These are phyloP conservation scores for Ganoderma sp. DNA, from an alignment of 1,284 basidiomycete genomes.

Conservation along the genomic window DNA sequence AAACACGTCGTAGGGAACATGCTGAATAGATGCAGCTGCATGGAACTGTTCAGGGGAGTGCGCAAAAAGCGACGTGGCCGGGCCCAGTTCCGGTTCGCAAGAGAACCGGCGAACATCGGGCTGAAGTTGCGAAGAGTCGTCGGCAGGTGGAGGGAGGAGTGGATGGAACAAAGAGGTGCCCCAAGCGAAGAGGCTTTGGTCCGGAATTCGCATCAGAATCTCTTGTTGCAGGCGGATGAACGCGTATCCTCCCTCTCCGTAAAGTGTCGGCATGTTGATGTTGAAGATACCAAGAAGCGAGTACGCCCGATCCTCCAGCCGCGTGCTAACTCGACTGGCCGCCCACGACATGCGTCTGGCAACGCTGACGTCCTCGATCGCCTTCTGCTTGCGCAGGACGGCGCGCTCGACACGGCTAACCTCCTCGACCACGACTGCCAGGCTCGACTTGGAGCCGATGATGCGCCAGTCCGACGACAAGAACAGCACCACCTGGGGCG, in stretches of 20 bases:
- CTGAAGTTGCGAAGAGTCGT: not conserved
- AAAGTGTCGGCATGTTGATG: conserved; percentile 16
- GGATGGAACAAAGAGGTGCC: conserved; percentile 2
- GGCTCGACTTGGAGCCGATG: conserved; percentile 6
- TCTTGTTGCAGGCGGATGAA: not conserved
- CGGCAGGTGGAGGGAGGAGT: not conserved
- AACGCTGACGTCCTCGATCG: conserved; percentile 1
- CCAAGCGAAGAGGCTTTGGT: conserved; percentile 8
- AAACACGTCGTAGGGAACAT: conserved; percentile 6
- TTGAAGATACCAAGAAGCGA: conserved; percentile 15
- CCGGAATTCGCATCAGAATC: conserved; percentile 1
- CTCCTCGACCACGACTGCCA: not conserved
- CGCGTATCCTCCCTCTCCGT: conserved; percentile 11
- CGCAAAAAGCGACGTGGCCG: conserved; percentile 1
- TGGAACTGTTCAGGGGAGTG: not conserved
- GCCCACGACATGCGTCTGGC: conserved; percentile 13
- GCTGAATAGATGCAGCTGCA: not conserved
- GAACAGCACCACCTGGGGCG: conserved; percentile 11
- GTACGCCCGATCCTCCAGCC: conserved; percentile 16
- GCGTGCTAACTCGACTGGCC: conserved; percentile 5
- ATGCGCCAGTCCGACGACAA: conserved; percentile 4
- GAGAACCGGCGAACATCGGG: not conserved
- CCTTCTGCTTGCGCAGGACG: not conserved
- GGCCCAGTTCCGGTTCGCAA: not conserved
- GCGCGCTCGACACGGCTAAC: not conserved